Evolutionary conservation across 192 early-diverging fungal species (phyloP).

Genomic region (Entophlyctis luteolus): DNA sequence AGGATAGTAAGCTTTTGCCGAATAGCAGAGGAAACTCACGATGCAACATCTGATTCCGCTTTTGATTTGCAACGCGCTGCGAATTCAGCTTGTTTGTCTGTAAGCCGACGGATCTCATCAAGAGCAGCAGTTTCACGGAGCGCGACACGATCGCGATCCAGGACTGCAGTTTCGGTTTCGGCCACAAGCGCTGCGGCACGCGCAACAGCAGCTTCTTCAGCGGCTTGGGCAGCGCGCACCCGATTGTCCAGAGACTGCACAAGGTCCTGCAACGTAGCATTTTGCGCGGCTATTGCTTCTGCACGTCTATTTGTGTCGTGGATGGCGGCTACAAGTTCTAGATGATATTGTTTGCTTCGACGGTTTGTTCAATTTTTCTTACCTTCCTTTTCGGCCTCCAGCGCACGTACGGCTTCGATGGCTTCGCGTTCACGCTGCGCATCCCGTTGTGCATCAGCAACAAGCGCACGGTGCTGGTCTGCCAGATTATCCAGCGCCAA

Average conservation of each 20-base stretch:
- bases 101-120: conserved; percentile 33
- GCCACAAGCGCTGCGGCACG: background rate
- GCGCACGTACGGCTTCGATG: conserved; percentile 27
- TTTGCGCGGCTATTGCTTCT: conserved; percentile 1
- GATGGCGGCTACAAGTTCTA: background rate
- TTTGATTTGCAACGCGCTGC: conserved; percentile 32
- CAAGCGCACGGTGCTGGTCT: conserved; percentile 34
- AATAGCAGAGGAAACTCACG: conserved; percentile 10
- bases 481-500: conserved; percentile 38
- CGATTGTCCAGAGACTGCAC: conserved; percentile 18
- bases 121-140: conserved; percentile 35
- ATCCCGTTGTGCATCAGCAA: conserved; percentile 30
- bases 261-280: conserved; percentile 1
- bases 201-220: conserved; percentile 15
- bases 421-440: conserved; percentile 38
- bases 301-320: conserved; percentile 13
- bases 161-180: conserved; percentile 35
- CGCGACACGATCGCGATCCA: conserved; percentile 41
- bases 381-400: conserved; percentile 38
- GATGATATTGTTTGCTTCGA: background rate
- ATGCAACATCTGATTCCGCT: conserved; percentile 34
- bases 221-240: background rate
- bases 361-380: background rate
- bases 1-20: background rate
- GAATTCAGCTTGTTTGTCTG: conserved; percentile 31